These are phyloP conservation scores for Alternaria sp. DNA, from an alignment of 2,329 filamentous ascomycete species.

Conservation along the genomic window DNA sequence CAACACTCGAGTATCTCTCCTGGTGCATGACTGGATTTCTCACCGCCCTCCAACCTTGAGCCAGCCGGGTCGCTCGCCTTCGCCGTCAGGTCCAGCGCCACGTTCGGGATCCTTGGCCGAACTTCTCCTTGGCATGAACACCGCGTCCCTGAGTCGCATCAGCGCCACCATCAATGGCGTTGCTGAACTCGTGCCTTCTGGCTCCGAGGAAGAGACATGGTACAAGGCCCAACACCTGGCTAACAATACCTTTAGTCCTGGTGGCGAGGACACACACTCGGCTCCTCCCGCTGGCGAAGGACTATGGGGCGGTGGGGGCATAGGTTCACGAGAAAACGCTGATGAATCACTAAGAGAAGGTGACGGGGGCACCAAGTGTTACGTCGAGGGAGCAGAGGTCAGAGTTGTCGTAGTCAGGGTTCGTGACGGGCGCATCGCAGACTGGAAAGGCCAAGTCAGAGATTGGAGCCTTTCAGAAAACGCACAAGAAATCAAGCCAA, in stretches of 20 bases:
- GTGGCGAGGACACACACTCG: slow-evolving; percentile 33
- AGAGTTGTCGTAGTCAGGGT: slow-evolving; percentile 87
- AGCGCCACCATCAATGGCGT: slow-evolving; percentile 92
- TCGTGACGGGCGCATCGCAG: slow-evolving; percentile 83
- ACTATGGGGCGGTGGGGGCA: slow-evolving; percentile 57
- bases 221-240: slow-evolving; percentile 84
- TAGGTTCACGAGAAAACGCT: slow-evolving; percentile 42
- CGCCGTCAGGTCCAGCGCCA: slow-evolving; percentile 60
- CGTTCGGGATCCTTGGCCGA: slow-evolving; percentile 76
- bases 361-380: slow-evolving; percentile 64
- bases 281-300: slow-evolving; percentile 45
- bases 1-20: slow-evolving; percentile 86
- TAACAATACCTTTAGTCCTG: slow-evolving; percentile 81
- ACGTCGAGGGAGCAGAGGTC: slow-evolving; percentile 82
- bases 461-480: slow-evolving; percentile 64
- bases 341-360: slow-evolving; percentile 48
- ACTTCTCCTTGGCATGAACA: slow-evolving; percentile 89
- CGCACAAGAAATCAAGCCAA: neutral
- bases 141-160: slow-evolving; percentile 83
- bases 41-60: slow-evolving; percentile 81
- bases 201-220: slow-evolving; percentile 82
- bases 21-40: slow-evolving; percentile 99
- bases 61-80: slow-evolving; percentile 60
- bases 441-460: slow-evolving; percentile 92
- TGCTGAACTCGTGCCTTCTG: slow-evolving; percentile 73